Conservation (phyloP, 805 yeast species). For the Ogataea haglerorum region DNA sequence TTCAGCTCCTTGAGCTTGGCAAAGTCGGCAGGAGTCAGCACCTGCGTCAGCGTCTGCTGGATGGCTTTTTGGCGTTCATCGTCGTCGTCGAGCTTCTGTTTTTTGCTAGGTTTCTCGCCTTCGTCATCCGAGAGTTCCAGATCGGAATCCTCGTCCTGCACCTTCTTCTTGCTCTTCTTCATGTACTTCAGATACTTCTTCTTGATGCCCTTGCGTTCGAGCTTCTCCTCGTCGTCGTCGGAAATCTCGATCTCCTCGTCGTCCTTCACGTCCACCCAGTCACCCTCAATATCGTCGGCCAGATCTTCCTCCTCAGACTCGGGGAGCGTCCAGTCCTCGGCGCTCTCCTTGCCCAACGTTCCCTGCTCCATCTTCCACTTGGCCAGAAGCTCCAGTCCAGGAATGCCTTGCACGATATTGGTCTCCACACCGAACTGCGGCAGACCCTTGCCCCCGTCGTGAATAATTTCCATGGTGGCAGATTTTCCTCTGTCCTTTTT, state of each 20-base stretch:
- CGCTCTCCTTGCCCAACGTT: conserved; percentile 50
- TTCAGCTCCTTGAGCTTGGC: conserved; percentile 89
- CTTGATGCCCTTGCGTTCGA: conserved; percentile 33
- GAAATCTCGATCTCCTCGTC: conserved; percentile 68
- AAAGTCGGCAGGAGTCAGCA: conserved; percentile 96
- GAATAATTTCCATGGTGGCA: conserved; percentile 78
- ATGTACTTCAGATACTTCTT: conserved; percentile 35
- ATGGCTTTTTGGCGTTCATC: conserved; percentile 42
- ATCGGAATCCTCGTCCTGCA: conserved; percentile 42
- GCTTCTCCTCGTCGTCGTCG: conserved; percentile 34
- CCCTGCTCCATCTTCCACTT: conserved; percentile 74
- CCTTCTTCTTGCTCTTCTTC: conserved; percentile 27
- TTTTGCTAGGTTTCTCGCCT: conserved; percentile 32
- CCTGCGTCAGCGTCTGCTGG: conserved; percentile 48
- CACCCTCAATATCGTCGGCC: conserved; percentile 69
- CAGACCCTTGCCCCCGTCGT: conserved; percentile 45
- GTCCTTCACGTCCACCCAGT: conserved; percentile 86
- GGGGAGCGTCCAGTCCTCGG: conserved; percentile 62
- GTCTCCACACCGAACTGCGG: conserved; percentile 76
- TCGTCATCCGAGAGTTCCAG: conserved; percentile 49
- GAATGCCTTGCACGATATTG: conserved; percentile 64
- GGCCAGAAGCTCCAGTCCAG: conserved; percentile 86
- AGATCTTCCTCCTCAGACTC: conserved; percentile 51
- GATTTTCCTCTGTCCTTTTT: conserved; percentile 90
- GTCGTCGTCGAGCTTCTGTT: conserved; percentile 31